Conservation (phyloP, 2,329 filamentous ascomycete genomes). For the Polychaeton citri region DNA sequence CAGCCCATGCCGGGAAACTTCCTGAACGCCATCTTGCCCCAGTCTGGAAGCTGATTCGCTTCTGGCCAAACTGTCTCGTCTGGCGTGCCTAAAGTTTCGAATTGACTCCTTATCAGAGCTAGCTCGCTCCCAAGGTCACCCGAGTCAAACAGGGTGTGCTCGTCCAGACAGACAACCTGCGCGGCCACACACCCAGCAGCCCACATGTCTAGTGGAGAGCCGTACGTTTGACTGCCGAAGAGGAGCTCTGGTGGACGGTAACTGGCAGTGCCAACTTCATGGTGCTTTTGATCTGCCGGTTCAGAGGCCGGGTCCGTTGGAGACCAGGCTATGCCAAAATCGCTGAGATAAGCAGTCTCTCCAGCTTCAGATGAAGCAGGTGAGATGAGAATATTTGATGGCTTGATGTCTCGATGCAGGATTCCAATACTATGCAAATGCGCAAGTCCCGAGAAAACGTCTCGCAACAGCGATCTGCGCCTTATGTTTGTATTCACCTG, state of each 20-base stretch:
- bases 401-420: slow-evolving; percentile 89
- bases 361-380: slow-evolving; percentile 28
- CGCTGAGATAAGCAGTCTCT: slow-evolving; percentile 53
- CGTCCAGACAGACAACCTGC: slow-evolving; percentile 48
- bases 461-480: slow-evolving; percentile 41
- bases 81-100: slow-evolving; percentile 81
- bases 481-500: slow-evolving; percentile 20
- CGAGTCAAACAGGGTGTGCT: slow-evolving; percentile 64
- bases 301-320: slow-evolving; percentile 47
- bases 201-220: slow-evolving; percentile 72
- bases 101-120: slow-evolving; percentile 80
- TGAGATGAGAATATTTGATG: slow-evolving; percentile 54
- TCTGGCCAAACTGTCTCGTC: slow-evolving; percentile 70
- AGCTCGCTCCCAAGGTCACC: slow-evolving; percentile 87
- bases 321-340: slow-evolving; percentile 89
- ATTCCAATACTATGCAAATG: slow-evolving; percentile 63
- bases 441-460: slow-evolving; percentile 57
- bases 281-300: slow-evolving; percentile 55
- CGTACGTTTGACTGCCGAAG: slow-evolving; percentile 69
- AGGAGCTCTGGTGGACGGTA: slow-evolving; percentile 85
- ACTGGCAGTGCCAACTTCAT: slow-evolving; percentile 84
- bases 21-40: slow-evolving; percentile 72
- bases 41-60: slow-evolving; percentile 61
- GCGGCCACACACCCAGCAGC: slow-evolving; percentile 71
- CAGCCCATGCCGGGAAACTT: slow-evolving; percentile 56